Evolutionary conservation across 495 filamentous ascomycete genomes (phyloP), one percentile per base, ranked within the genome.

Genomic region (Penicillium canescens): DNA sequence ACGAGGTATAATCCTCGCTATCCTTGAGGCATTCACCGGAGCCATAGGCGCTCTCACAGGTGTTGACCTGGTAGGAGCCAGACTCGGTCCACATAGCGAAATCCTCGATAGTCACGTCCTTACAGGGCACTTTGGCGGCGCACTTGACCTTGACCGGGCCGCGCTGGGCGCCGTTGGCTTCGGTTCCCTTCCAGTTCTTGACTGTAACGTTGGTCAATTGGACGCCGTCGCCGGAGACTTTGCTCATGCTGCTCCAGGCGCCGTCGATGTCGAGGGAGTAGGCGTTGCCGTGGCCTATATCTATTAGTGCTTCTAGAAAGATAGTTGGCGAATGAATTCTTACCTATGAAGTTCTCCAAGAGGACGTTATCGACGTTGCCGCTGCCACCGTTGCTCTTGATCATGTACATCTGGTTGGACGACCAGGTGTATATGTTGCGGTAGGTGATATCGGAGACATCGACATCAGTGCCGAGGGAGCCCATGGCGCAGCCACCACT

Each of bases 361-460:
- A 75, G 47, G 13, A 73, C 64, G 52, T 83, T 75, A n/a, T 71
- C 70, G 10, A 84, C 76, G n/a, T 69, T 71, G 12, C 82, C 82
- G 53, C 66, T 78, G 24, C 82, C 82, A 13, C 82, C 82, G 52
- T 76, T 81, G 59, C 71, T 75, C 66, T 86, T 86, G 68, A 86
- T 79, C 80, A 86, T 80, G 57, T 80, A 73, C 82, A 85, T 84
- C 58, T 84, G 79, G 65, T 82, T 86, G 21, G 75, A 76, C 26
- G 72, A 63, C 66, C 74, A 75, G 46, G 77, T 77, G 64, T 83
- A 80, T 51, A 82, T 62, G 60, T 80, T 75, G 14, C 74, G 68
- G 62, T 79, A 80, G n/a, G 62, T 61, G 50, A 82, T 71, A 37
- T 74, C 71, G 33, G 66, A 70, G 58, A 83, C 77, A 39, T 68